phyloP scores from a whole-genome alignment of 495 filamentous ascomycete genomes.

The Aspergillus heteromorphus region DNA sequence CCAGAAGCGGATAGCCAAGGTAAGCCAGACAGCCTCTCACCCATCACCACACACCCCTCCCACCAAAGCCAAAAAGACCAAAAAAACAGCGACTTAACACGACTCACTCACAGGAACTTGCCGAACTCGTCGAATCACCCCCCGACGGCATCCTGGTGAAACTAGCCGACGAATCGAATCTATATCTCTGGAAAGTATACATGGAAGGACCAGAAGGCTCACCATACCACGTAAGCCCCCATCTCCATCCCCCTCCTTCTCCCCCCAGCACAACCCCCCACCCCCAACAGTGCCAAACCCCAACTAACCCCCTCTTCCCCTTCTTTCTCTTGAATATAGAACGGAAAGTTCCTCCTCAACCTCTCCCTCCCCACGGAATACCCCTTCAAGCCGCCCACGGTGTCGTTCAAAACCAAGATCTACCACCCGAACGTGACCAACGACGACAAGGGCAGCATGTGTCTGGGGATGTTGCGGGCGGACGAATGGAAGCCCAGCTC shows the following conservation, averaged over 20 bases:
- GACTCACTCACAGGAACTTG: constrained; percentile 54
- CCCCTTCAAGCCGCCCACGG: constrained; percentile 86
- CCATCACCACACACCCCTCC: neutral
- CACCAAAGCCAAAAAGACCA: too few species aligned
- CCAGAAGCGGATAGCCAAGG: constrained; percentile 60
- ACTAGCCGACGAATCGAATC: constrained; percentile 64
- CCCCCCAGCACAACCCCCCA: neutral
- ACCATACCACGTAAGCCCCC: constrained; percentile 57
- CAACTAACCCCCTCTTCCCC: too few species aligned
- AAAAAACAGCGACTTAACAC: neutral
- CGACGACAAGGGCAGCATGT: constrained; percentile 88
- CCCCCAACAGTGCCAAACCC: too few species aligned
- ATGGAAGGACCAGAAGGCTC: constrained; percentile 71
- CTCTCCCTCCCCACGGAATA: constrained; percentile 78
- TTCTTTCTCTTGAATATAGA: constrained; percentile 41
- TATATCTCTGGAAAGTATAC: constrained; percentile 77
- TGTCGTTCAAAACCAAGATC: constrained; percentile 90
- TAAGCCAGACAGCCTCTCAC: constrained; percentile 16
- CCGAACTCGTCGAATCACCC: constrained; percentile 59
- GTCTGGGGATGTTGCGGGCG: constrained; percentile 75
- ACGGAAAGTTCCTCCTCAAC: constrained; percentile 72
- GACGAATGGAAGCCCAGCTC: constrained; percentile 95
- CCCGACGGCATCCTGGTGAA: constrained; percentile 60
- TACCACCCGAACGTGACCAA: constrained; percentile 98
- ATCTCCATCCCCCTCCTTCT: neutral